These are phyloP conservation scores for Pythium sukuiense DNA, from an alignment of 352 stramenopile species.

Conservation along the genomic window DNA sequence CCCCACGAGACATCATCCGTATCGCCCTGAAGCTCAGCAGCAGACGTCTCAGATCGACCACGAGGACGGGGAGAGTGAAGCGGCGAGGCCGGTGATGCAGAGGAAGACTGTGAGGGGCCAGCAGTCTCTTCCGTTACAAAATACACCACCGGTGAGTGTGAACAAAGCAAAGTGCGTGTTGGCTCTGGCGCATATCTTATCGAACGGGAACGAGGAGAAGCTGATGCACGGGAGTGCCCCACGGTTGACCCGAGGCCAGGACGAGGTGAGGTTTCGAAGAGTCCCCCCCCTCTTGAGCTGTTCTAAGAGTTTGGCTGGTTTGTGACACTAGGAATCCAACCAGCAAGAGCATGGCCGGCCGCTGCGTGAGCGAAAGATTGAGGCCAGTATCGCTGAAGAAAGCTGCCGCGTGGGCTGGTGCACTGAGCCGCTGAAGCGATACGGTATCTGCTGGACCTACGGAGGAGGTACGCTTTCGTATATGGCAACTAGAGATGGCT, in stretches of 20 bases:
- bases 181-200: not conserved
- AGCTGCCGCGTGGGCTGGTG: conserved; percentile 53
- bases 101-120: too few relatives aligned
- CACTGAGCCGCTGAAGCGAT: conserved; percentile 36
- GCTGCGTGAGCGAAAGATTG: not conserved
- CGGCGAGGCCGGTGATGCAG: too few relatives aligned
- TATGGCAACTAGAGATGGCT: too few relatives aligned
- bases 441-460: conserved; percentile 54
- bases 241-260: not conserved
- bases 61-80: not conserved
- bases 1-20: not conserved
- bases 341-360: not conserved
- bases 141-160: not conserved
- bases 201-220: not conserved
- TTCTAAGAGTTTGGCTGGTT: too few relatives aligned
- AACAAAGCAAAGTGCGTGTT: not conserved
- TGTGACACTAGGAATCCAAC: not conserved
- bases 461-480: conserved; percentile 34
- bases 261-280: too few relatives aligned
- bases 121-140: too few relatives aligned
- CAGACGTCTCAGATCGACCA: not conserved
- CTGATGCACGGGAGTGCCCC: not conserved
- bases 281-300: too few relatives aligned
- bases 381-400: too few relatives aligned
- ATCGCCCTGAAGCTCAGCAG: not conserved